Evolutionary conservation across 2,329 filamentous ascomycete species (phyloP).

Genomic region (Ramularia collo-cygni): DNA sequence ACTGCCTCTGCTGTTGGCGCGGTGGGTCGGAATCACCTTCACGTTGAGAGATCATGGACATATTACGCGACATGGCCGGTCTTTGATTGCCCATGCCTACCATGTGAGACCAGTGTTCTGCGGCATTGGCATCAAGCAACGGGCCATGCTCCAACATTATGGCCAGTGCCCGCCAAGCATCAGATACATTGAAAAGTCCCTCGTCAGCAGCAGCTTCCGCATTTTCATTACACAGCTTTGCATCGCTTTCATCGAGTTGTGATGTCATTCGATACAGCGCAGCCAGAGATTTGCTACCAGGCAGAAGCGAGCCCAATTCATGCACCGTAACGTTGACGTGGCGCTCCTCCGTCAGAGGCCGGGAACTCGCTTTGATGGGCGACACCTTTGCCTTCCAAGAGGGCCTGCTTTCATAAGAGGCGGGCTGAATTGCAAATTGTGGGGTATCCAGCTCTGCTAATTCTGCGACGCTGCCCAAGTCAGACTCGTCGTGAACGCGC

Average conservation of each 20-base stretch:
- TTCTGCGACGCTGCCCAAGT: slow-evolving; percentile 7
- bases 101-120: neutral
- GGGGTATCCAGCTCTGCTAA: slow-evolving; percentile 1
- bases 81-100: neutral
- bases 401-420: slow-evolving; percentile 35
- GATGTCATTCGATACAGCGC: slow-evolving; percentile 78
- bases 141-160: slow-evolving; percentile 70
- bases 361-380: slow-evolving; percentile 17
- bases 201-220: slow-evolving; percentile 66
- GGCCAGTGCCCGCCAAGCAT: slow-evolving; percentile 76
- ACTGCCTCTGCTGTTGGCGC: slow-evolving; percentile 28
- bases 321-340: slow-evolving; percentile 71
- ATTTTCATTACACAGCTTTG: slow-evolving; percentile 79
- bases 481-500: slow-evolving; percentile 4
- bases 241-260: slow-evolving; percentile 46
- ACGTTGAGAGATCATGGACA: slow-evolving; percentile 6
- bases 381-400: slow-evolving; percentile 28
- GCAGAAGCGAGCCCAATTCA: slow-evolving; percentile 63
- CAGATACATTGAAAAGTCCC: slow-evolving; percentile 63
- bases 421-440: slow-evolving; percentile 46
- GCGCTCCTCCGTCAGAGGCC: slow-evolving; percentile 29
- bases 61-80: slow-evolving; percentile 8
- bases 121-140: slow-evolving; percentile 29
- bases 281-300: slow-evolving; percentile 70
- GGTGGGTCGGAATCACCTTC: neutral